Percentiles rank a stretch among this genome's conserved stretches.
These are phyloP conservation scores for Solanum hybrid DNA, from an alignment of 305 asterid species.

Conservation along the genomic window DNA sequence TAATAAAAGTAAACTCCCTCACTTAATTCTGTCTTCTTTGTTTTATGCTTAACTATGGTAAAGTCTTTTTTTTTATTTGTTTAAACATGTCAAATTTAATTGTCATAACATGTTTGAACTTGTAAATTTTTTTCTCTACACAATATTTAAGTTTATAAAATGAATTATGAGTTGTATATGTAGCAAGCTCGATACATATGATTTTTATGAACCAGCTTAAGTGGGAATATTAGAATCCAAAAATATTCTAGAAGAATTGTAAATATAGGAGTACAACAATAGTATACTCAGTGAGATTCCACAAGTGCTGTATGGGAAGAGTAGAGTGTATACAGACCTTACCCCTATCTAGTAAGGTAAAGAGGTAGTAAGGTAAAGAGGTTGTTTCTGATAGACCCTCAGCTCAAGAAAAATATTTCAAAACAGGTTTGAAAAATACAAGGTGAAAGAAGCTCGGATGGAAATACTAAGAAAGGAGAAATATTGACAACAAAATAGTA, in stretches of 20 bases:
- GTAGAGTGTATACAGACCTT: background rate
- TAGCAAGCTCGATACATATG: background rate
- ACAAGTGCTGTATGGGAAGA: background rate
- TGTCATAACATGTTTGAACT: background rate
- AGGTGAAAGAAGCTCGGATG: background rate
- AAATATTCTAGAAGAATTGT: background rate
- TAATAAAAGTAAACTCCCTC: background rate
- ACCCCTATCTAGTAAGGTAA: background rate
- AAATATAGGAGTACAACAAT: background rate
- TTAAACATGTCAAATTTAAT: background rate
- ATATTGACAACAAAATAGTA: background rate
- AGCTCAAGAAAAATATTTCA: background rate
- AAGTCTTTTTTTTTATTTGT: background rate
- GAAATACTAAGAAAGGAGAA: background rate
- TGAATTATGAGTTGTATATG: background rate
- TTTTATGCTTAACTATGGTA: background rate
- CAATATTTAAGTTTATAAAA: background rate
- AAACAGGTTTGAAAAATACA: background rate
- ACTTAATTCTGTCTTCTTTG: background rate
- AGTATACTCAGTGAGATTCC: background rate
- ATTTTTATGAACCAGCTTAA: background rate
- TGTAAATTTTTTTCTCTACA: background rate
- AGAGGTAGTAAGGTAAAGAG: background rate
- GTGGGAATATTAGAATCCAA: background rate
- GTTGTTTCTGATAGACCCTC: background rate